These are phyloP conservation scores for Cyclostephanos tholiformis DNA, from an alignment of 108 stramenopile genomes.

Conservation along the genomic window DNA sequence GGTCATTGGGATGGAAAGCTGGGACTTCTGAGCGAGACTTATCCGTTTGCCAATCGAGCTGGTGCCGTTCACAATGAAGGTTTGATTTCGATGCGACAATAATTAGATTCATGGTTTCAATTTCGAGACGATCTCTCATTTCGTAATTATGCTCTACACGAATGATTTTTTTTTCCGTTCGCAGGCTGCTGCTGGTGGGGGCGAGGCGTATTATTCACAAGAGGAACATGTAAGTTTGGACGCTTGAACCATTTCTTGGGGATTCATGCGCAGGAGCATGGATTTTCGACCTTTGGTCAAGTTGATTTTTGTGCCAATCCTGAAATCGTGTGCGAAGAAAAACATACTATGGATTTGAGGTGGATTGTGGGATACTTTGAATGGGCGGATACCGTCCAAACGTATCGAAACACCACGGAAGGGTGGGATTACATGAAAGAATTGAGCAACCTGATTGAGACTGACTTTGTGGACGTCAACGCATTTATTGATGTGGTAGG, in stretches of 20 bases:
- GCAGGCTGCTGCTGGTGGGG: constrained; percentile 42
- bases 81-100: not conserved
- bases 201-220: constrained; percentile 44
- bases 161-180: too few relatives aligned
- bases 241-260: constrained; percentile 41
- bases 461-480: constrained; percentile 17
- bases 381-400: constrained; percentile 43
- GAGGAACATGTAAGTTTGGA: constrained; percentile 51
- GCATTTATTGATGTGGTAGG: constrained; percentile 36
- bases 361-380: constrained; percentile 49
- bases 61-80: constrained; percentile 46
- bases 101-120: not conserved
- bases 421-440: constrained; percentile 27
- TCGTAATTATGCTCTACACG: not conserved
- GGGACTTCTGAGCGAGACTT: constrained; percentile 7
- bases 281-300: not conserved
- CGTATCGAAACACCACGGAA: constrained; percentile 6
- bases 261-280: constrained; percentile 7
- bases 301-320: constrained; percentile 19
- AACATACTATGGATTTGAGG: constrained; percentile 27
- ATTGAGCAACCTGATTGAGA: constrained; percentile 26
- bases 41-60: constrained; percentile 28
- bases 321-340: constrained; percentile 36
- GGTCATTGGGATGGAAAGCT: constrained; percentile 29
- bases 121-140: not conserved